Evolutionary conservation across 495 filamentous ascomycete genomes (phyloP).

Genomic region (Talaromyces wortmannii): DNA sequence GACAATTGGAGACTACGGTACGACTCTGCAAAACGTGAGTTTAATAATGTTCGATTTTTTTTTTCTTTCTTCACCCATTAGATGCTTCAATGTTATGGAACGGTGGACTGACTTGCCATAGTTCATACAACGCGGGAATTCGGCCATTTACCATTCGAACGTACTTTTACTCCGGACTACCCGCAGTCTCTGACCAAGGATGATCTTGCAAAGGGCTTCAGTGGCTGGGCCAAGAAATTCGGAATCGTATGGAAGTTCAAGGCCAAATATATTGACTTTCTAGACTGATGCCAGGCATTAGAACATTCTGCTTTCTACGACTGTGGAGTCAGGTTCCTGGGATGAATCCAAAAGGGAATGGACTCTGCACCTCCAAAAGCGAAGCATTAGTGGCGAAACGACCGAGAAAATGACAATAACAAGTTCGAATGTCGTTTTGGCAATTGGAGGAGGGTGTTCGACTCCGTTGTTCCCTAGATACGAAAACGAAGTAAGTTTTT

Average conservation of each 20-base stretch:
- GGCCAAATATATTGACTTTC: no score
- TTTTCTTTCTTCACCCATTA: neutral
- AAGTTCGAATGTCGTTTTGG: slow-evolving; percentile 13
- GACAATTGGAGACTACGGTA: slow-evolving; percentile 23
- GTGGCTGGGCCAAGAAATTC: slow-evolving; percentile 17
- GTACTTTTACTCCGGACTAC: slow-evolving; percentile 19
- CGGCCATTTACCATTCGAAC: slow-evolving; percentile 25
- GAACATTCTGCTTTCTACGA: slow-evolving; percentile 11
- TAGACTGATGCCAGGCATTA: neutral
- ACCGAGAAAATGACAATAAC: neutral
- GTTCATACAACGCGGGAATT: slow-evolving; percentile 23
- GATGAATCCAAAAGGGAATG: slow-evolving; percentile 12
- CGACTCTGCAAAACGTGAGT: slow-evolving; percentile 12
- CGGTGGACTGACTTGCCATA: neutral
- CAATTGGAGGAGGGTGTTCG: slow-evolving; percentile 12
- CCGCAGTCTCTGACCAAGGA: slow-evolving; percentile 22
- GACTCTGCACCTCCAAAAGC: slow-evolving; percentile 11
- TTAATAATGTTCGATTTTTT: neutral
- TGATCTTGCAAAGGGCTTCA: slow-evolving; percentile 20
- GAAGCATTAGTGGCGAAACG: neutral
- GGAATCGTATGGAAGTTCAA: slow-evolving; percentile 12
- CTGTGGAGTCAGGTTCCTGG: slow-evolving; percentile 11
- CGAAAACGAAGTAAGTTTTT: slow-evolving; percentile 8
- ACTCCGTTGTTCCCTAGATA: slow-evolving; percentile 12
- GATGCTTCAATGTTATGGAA: neutral